Evolutionary conservation across 2,329 filamentous ascomycete species (phyloP).

Genomic region (Stylonectria norvegica): DNA sequence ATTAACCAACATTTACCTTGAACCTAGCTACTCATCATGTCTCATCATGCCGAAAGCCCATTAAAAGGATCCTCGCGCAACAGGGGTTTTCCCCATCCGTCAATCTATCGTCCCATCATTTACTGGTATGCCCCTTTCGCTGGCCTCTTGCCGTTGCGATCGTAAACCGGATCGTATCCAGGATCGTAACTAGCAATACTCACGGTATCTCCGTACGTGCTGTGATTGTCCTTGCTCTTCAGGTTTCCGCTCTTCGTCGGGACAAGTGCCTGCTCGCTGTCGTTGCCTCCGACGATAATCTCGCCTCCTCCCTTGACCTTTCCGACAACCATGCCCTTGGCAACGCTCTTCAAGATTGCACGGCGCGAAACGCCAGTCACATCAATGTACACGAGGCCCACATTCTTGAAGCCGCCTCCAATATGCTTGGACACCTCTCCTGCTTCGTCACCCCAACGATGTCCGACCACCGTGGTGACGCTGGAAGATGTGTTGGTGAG

Average conservation of each 20-base stretch:
- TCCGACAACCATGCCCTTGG: conserved; percentile 92
- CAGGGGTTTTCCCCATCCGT: too few relatives aligned
- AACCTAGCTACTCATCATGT: too few relatives aligned
- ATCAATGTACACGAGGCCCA: conserved; percentile 95
- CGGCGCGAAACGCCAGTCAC: conserved; percentile 86
- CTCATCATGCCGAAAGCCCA: too few relatives aligned
- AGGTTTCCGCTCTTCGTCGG: conserved; percentile 20
- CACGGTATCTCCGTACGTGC: conserved; percentile 26
- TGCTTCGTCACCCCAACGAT: conserved; percentile 84
- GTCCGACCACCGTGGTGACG: conserved; percentile 82
- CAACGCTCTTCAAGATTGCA: conserved; percentile 90
- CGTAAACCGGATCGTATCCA: conserved; percentile 33
- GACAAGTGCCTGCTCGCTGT: conserved; percentile 30
- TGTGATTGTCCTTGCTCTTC: conserved; percentile 19
- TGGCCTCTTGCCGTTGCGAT: conserved; percentile 33
- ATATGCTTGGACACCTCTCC: conserved; percentile 72
- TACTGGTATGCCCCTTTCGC: too few relatives aligned
- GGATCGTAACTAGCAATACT: conserved; percentile 27
- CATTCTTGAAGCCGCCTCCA: conserved; percentile 88
- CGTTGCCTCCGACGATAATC: conserved; percentile 68
- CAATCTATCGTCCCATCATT: too few relatives aligned
- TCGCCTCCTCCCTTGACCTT: conserved; percentile 71
- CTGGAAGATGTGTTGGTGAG: conserved; percentile 71
- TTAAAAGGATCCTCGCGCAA: too few relatives aligned
- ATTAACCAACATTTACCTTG: too few relatives aligned